phyloP scores from a whole-genome alignment of 1,284 basidiomycete genomes.

The Melampsora allii-populina region DNA sequence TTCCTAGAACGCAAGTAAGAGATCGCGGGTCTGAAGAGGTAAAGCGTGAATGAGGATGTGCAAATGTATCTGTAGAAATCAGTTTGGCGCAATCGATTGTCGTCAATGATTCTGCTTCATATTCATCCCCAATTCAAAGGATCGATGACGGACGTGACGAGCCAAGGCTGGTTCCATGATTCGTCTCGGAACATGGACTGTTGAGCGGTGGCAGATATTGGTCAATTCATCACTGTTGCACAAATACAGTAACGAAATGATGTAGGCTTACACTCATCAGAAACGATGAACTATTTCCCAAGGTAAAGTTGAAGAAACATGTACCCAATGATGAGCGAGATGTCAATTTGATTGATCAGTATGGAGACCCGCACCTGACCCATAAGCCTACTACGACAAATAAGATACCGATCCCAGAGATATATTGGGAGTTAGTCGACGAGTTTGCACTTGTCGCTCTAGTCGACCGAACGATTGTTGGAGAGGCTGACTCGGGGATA shows the following conservation, averaged over 20 bases:
- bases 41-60: slow-evolving; percentile 82
- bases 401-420: slow-evolving; percentile 19
- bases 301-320: not conserved
- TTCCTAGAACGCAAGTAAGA: slow-evolving; percentile 53
- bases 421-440: not conserved
- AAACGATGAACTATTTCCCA: slow-evolving; percentile 33
- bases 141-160: slow-evolving; percentile 27
- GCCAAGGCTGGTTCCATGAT: slow-evolving; percentile 33
- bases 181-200: slow-evolving; percentile 40
- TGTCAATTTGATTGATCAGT: not conserved
- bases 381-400: slow-evolving; percentile 35
- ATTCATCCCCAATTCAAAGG: not conserved
- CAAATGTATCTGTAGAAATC: slow-evolving; percentile 71
- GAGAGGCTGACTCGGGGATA: slow-evolving; percentile 21
- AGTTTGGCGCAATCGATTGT: not conserved
- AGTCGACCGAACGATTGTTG: not conserved
- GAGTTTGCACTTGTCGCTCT: not conserved
- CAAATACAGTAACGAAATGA: no score
- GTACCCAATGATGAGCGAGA: not conserved
- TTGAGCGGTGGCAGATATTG: not conserved
- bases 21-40: slow-evolving; percentile 67
- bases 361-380: slow-evolving; percentile 26
- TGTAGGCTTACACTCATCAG: slow-evolving; percentile 43
- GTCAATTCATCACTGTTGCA: no score
- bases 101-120: not conserved